Conservation (phyloP, 169 alveolate genomes). For the Eimeria zaria region DNA sequence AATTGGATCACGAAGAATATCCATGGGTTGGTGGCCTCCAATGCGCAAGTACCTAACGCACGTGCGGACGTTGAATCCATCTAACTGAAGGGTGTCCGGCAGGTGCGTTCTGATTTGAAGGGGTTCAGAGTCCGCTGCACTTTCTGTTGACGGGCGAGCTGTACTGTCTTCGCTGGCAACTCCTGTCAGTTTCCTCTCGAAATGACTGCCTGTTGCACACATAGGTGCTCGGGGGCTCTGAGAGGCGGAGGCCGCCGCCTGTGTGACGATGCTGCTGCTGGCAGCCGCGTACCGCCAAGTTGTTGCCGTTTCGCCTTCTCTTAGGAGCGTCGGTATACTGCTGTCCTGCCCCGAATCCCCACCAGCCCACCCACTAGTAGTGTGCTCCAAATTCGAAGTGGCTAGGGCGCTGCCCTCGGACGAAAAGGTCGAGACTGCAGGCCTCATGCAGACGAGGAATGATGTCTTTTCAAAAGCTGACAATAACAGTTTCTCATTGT, state of each 20-base stretch:
- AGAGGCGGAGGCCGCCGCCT: slow-evolving; percentile 48
- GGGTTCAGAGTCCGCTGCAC: slow-evolving; percentile 42
- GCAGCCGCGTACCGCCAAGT: slow-evolving; percentile 34
- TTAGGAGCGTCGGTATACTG: slow-evolving; percentile 1
- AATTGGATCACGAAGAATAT: slow-evolving; percentile 71
- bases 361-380: slow-evolving; percentile 18
- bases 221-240: slow-evolving; percentile 21
- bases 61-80: slow-evolving; percentile 53
- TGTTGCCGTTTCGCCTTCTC: slow-evolving; percentile 39
- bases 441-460: slow-evolving; percentile 55
- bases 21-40: slow-evolving; percentile 78
- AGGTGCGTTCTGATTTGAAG: slow-evolving; percentile 30
- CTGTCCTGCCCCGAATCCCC: slow-evolving; percentile 21
- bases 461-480: slow-evolving; percentile 71
- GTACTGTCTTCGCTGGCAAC: slow-evolving; percentile 72
- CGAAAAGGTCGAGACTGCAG: slow-evolving; percentile 45
- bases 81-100: slow-evolving; percentile 5
- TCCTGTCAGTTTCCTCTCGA: slow-evolving; percentile 70
- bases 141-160: slow-evolving; percentile 69
- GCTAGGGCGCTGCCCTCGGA: slow-evolving; percentile 17
- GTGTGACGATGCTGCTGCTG: slow-evolving; percentile 41
- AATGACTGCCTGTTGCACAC: slow-evolving; percentile 44
- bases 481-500: slow-evolving; percentile 60
- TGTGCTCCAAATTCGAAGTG: slow-evolving; percentile 7
- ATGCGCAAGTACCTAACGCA: slow-evolving; percentile 51